Percentiles rank a stretch among this genome's conserved stretches.
Conservation (phyloP, 1,139 yeast species). For the Debaryomyces psychrophilus region DNA sequence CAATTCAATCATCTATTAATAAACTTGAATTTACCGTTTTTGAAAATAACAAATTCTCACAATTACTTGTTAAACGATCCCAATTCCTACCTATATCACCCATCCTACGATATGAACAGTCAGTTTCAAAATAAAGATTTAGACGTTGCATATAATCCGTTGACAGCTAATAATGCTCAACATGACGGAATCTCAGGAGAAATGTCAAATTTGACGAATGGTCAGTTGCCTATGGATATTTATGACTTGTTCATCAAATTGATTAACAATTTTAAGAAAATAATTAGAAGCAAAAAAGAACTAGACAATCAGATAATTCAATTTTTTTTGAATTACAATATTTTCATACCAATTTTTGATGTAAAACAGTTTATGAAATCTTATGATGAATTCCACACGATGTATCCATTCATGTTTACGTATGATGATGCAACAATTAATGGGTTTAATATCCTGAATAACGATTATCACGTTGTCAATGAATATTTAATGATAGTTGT, state of each 20-base stretch:
- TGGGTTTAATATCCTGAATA: constrained; percentile 54
- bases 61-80: constrained; percentile 50
- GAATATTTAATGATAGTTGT: constrained; percentile 51
- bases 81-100: constrained; percentile 47
- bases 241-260: constrained; percentile 50
- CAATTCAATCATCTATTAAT: constrained; percentile 52
- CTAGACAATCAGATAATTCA: constrained; percentile 56
- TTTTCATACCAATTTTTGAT: constrained; percentile 64
- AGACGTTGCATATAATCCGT: constrained; percentile 48
- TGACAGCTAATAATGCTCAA: constrained; percentile 33
- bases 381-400: constrained; percentile 59
- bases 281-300: constrained; percentile 47
- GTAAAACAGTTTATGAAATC: constrained; percentile 58
- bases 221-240: constrained; percentile 42
- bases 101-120: constrained; percentile 43
- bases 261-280: constrained; percentile 49
- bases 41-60: constrained; percentile 52
- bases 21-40: constrained; percentile 48
- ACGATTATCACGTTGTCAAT: constrained; percentile 54
- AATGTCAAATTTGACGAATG: constrained; percentile 23
- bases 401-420: constrained; percentile 56
- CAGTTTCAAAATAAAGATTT: constrained; percentile 45
- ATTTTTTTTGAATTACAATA: constrained; percentile 59
- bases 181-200: constrained; percentile 24
- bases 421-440: constrained; percentile 54